phyloP scores from a whole-genome alignment of 2,329 filamentous ascomycete species.

The Epicoccum sorghinum region DNA sequence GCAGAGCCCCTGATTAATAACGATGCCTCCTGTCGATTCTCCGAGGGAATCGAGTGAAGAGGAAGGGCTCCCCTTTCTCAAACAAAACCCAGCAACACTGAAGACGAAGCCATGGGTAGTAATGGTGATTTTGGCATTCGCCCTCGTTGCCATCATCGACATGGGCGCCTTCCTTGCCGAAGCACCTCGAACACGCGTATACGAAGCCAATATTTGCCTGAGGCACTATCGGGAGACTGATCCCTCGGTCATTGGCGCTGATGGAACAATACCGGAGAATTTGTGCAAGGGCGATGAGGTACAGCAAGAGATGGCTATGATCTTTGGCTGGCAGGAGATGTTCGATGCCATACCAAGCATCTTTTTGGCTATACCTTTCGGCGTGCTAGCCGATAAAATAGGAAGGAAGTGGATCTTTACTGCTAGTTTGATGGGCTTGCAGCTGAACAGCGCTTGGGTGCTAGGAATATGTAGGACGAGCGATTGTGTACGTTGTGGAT shows the following conservation, averaged over 20 bases:
- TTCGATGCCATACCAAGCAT: slow-evolving; percentile 54
- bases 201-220: slow-evolving; percentile 57
- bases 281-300: slow-evolving; percentile 58
- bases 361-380: slow-evolving; percentile 56
- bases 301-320: slow-evolving; percentile 56
- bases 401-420: slow-evolving; percentile 55
- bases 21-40: neutral
- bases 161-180: slow-evolving; percentile 53
- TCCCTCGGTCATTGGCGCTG: slow-evolving; percentile 49
- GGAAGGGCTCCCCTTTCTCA: slow-evolving; percentile 27
- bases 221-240: slow-evolving; percentile 52
- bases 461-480: slow-evolving; percentile 39
- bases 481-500: neutral
- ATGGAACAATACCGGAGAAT: slow-evolving; percentile 54
- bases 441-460: slow-evolving; percentile 40
- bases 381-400: slow-evolving; percentile 55
- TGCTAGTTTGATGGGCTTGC: slow-evolving; percentile 51
- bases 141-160: slow-evolving; percentile 54
- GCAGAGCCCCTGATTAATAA: slow-evolving; percentile 16
- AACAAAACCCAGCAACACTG: slow-evolving; percentile 1
- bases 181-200: slow-evolving; percentile 56
- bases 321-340: slow-evolving; percentile 58
- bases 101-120: slow-evolving; percentile 42
- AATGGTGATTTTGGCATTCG: slow-evolving; percentile 45
- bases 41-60: slow-evolving; percentile 26